Conservation (phyloP, 202 grass and related monocot genomes). For the Brachypodium distachyon region DNA sequence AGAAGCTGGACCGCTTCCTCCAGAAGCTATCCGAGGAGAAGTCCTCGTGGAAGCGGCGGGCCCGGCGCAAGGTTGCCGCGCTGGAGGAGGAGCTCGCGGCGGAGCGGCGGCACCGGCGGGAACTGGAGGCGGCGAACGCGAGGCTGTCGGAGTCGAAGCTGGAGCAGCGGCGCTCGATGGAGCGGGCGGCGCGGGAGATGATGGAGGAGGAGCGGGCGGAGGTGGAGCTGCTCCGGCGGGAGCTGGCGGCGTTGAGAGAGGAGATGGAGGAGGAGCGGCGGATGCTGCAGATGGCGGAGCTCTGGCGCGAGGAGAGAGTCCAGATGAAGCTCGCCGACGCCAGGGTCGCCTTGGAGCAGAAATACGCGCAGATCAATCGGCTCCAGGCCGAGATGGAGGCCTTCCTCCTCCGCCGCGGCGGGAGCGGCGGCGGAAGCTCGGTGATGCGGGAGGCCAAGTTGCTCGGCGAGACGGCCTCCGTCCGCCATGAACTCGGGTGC, state of each 20-base stretch:
- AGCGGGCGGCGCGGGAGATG: slow-evolving; percentile 61
- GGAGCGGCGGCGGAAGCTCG: neutral
- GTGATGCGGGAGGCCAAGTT: slow-evolving; percentile 6
- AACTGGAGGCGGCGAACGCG: slow-evolving; percentile 40
- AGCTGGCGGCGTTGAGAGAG: slow-evolving; percentile 50
- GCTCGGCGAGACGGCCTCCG: slow-evolving; percentile 24
- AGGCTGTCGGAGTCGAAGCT: slow-evolving; percentile 36
- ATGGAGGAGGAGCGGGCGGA: slow-evolving; percentile 70
- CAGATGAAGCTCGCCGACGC: slow-evolving; percentile 89
- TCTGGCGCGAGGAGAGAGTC: slow-evolving; percentile 78
- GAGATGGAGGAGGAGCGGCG: slow-evolving; percentile 74
- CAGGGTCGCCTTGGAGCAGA: slow-evolving; percentile 47
- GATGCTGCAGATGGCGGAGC: slow-evolving; percentile 93
- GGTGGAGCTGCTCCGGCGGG: slow-evolving; percentile 51
- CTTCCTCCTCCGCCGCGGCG: slow-evolving; percentile 29
- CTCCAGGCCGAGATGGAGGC: slow-evolving; percentile 61
- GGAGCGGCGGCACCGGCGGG: slow-evolving; percentile 41
- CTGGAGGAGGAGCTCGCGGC: slow-evolving; percentile 10
- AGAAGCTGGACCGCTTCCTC: slow-evolving; percentile 29
- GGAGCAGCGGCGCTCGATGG: slow-evolving; percentile 37
- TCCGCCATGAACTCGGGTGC: no score
- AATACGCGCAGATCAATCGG: slow-evolving; percentile 40
- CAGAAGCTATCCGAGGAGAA: slow-evolving; percentile 29
- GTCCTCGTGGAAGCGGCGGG: slow-evolving; percentile 35
- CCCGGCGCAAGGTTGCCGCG: slow-evolving; percentile 15